A percentile compares a stretch with the other conserved stretches of the same genome.
phyloP scores from a whole-genome alignment of 176 grass and related monocot species.

The Avena sativa region DNA sequence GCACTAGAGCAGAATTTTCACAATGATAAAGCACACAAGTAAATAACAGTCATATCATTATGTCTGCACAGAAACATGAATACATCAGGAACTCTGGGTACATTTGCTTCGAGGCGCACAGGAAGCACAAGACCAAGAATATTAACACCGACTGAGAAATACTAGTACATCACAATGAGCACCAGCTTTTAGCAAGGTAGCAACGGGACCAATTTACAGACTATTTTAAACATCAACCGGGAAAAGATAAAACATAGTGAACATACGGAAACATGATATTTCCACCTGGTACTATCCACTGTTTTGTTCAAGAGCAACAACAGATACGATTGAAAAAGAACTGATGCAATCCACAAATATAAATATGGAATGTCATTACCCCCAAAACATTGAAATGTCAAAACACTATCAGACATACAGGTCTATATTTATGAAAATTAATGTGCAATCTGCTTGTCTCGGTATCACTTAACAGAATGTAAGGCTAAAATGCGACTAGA shows the following conservation, averaged over 20 bases:
- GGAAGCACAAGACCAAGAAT: not conserved
- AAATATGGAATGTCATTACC: not conserved
- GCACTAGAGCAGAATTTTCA: not conserved
- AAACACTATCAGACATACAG: conserved; percentile 37
- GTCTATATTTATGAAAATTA: conserved; percentile 34
- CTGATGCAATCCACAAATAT: conserved; percentile 29
- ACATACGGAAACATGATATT: not conserved
- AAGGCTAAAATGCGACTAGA: conserved; percentile 7
- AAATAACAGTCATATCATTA: not conserved
- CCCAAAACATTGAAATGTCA: conserved; percentile 5
- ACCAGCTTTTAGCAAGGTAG: not conserved
- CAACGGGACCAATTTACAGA: conserved; percentile 11
- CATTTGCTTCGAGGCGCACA: not conserved
- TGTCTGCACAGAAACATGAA: not conserved
- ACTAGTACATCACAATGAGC: not conserved
- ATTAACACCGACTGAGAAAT: too few species aligned
- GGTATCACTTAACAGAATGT: not conserved
- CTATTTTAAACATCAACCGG: not conserved
- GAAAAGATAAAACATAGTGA: not conserved
- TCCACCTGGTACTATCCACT: not conserved
- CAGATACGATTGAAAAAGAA: not conserved
- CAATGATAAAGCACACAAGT: not conserved
- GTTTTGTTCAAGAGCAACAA: conserved; percentile 24
- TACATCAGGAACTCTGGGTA: not conserved
- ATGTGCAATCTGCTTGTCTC: conserved; percentile 29